These are phyloP conservation scores for Claviceps paspali DNA, from an alignment of 2,329 filamentous ascomycete genomes.

Conservation along the genomic window DNA sequence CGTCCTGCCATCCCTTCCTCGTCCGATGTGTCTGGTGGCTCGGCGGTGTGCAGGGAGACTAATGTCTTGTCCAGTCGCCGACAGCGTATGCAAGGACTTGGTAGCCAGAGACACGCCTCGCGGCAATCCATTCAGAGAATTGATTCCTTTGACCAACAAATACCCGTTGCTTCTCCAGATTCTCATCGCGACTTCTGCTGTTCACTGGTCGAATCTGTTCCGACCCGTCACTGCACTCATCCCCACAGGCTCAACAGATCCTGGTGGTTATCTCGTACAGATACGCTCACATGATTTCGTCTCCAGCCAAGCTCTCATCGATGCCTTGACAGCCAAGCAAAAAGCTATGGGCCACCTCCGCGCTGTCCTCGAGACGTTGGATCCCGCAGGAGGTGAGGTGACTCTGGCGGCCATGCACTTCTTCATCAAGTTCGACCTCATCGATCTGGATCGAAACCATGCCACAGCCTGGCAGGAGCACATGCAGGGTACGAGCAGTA, in stretches of 20 bases:
- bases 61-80: slow-evolving; percentile 21
- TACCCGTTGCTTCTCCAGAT: slow-evolving; percentile 33
- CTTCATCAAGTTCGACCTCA: slow-evolving; percentile 36
- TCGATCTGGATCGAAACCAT: slow-evolving; percentile 29
- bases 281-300: slow-evolving; percentile 23
- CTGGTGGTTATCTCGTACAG: slow-evolving; percentile 21
- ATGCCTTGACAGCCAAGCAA: slow-evolving; percentile 32
- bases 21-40: no score
- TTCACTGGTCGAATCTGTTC: slow-evolving; percentile 32
- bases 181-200: slow-evolving; percentile 31
- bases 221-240: slow-evolving; percentile 19
- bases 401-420: slow-evolving; percentile 33
- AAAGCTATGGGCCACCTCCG: slow-evolving; percentile 29
- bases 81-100: slow-evolving; percentile 38
- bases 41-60: slow-evolving; percentile 7
- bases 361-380: slow-evolving; percentile 22
- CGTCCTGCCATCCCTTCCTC: no score
- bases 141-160: slow-evolving; percentile 29
- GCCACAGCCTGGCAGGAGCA: slow-evolving; percentile 30
- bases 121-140: slow-evolving; percentile 32
- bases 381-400: slow-evolving; percentile 28
- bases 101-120: slow-evolving; percentile 30
- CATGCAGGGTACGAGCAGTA: slow-evolving; percentile 28
- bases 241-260: slow-evolving; percentile 17
- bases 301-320: slow-evolving; percentile 25